phyloP scores from a whole-genome alignment of 768 basidiomycete genomes.

The Agrocybe chaxingu region DNA sequence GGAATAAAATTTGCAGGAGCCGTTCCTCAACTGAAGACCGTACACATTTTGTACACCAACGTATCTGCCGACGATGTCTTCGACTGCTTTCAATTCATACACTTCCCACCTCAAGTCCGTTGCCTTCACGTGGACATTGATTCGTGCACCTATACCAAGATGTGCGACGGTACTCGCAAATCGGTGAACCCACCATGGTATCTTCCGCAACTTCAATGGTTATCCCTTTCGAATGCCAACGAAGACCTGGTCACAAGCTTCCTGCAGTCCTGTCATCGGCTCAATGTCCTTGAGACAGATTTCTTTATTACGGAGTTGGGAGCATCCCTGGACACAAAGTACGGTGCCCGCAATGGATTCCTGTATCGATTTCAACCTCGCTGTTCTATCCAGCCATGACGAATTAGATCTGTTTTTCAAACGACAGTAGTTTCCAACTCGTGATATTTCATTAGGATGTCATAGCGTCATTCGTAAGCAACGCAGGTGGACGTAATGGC shows the following conservation, averaged over 20 bases:
- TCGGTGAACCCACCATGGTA: background rate
- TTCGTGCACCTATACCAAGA: no score
- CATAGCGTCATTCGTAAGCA: no score
- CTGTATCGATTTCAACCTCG: no score
- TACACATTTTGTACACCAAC: slow-evolving; percentile 18
- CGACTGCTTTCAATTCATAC: slow-evolving; percentile 14
- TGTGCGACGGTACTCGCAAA: background rate
- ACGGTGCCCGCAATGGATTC: no score
- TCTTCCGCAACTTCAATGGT: slow-evolving; percentile 4
- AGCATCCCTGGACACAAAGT: no score
- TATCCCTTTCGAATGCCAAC: slow-evolving; percentile 7
- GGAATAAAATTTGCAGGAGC: slow-evolving; percentile 12
- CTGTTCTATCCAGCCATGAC: no score
- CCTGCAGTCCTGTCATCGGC: background rate
- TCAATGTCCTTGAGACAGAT: slow-evolving; percentile 2
- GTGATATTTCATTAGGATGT: no score
- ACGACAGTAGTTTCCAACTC: background rate
- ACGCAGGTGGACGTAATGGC: no score
- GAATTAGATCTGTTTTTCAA: no score
- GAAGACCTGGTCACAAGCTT: slow-evolving; percentile 3
- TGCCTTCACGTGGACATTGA: no score
- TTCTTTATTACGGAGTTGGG: background rate
- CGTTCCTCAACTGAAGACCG: slow-evolving; percentile 18
- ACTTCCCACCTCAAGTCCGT: slow-evolving; percentile 15
- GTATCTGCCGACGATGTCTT: slow-evolving; percentile 19